Evolutionary conservation across 2,329 filamentous ascomycete species (phyloP).

Genomic region (Fusarium pininemorale): DNA sequence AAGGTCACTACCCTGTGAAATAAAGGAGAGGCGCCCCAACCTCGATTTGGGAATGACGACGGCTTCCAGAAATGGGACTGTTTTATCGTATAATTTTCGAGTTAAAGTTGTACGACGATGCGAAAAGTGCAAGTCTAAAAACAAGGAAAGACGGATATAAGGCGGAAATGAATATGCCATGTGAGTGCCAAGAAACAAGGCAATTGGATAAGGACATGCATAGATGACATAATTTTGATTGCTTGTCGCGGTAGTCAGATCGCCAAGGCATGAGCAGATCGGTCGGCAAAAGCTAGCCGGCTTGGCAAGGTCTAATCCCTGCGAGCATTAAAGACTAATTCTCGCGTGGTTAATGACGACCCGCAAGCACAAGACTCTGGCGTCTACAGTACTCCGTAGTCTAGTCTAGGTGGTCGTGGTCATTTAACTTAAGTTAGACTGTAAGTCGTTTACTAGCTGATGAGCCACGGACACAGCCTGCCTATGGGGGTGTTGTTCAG

Average conservation of each 20-base stretch:
- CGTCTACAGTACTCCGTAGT: background rate
- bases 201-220: conserved; percentile 18
- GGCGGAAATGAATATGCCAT: background rate
- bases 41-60: background rate
- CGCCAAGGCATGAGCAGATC: conserved; percentile 36
- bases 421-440: background rate
- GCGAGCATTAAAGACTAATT: background rate
- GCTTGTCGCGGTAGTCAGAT: conserved; percentile 4
- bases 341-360: conserved; percentile 11
- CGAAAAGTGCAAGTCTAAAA: background rate
- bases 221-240: conserved; percentile 19
- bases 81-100: background rate
- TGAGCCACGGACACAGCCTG: background rate
- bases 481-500: background rate
- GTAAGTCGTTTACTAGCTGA: background rate
- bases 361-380: background rate
- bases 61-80: background rate
- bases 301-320: conserved; percentile 32
- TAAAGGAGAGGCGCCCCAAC: background rate
- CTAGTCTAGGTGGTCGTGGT: background rate
- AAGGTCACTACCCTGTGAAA: background rate
- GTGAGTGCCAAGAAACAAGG: conserved; percentile 3
- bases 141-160: conserved; percentile 9
- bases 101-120: background rate
- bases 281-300: conserved; percentile 38